Evolutionary conservation across 768 basidiomycete genomes (phyloP), one percentile per base, ranked within the genome.

Genomic region (Omphalotus guepiniiformis): DNA sequence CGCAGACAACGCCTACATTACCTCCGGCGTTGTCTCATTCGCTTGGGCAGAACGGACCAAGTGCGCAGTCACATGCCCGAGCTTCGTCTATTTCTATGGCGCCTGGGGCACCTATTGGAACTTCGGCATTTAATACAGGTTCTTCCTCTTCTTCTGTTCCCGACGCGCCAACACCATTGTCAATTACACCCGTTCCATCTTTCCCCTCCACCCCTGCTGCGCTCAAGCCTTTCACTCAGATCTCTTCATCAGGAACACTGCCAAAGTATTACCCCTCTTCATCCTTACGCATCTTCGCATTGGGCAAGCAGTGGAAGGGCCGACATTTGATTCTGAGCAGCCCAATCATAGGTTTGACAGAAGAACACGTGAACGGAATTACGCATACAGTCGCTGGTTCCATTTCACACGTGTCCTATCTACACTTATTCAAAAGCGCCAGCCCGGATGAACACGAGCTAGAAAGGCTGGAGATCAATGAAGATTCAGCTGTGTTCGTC

Each of bases 401-500:
- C 9, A 9, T 11, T 39, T 22, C 21, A 2, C 39, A 30, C 21
- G 41, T 47, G 23, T 51, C 59, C 13, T 81, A 86, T 58, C 67
- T 90, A 25, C 88, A 91, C 59, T 61, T 91, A 29, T 91, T 90
- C 71, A 88, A 88, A 60, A 70, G 75, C 7, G 53, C 73, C 3
- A 66, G 67, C 9, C 62, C 71, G 8, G 80, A 83, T 16, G 85
- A 87, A 52, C 76, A 67, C 42, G 88, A 91, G 62, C 52, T 88
- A 5, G 86, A 91, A 62, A 71, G 88, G 35, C 63, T 90, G 27
- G 80, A 82, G 58, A 88, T 91, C 54, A 83, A 82, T 49, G 85
- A 86, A 55, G 79, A 85, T 27, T 87, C 82, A 41, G 80, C 85
- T 42, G 83, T 88, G 12, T 89, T 82, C 52, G 77, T 91, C 18